Evolutionary conservation across 352 stramenopile species (phyloP).

Genomic region (Hyaloperonospora brassicae): DNA sequence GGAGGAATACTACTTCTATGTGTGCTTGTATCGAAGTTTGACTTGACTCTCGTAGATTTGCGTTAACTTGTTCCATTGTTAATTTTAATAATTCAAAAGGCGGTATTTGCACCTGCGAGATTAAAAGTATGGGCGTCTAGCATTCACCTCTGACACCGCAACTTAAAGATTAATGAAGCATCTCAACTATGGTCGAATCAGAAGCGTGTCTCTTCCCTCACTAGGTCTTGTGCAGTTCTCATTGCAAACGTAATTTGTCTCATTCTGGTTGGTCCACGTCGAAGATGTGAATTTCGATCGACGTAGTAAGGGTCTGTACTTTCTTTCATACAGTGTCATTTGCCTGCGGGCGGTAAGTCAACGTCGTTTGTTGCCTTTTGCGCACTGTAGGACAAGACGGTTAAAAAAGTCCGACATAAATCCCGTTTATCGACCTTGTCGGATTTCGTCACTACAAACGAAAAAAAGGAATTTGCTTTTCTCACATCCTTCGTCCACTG

Average conservation of each 20-base stretch:
- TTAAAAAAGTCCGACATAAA: not conserved
- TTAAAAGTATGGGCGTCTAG: not conserved
- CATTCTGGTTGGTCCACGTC: constrained; percentile 9
- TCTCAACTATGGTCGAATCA: constrained; percentile 2
- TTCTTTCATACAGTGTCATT: constrained; percentile 9
- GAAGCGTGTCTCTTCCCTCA: constrained; percentile 1
- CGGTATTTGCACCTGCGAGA: not conserved
- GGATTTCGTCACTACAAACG: not conserved
- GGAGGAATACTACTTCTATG: not conserved
- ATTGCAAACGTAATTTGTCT: constrained; percentile 6
- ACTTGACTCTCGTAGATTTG: not conserved
- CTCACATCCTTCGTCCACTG: not conserved
- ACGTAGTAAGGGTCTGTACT: constrained; percentile 5
- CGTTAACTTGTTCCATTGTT: not conserved
- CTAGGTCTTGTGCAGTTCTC: constrained; percentile 5
- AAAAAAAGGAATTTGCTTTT: not conserved
- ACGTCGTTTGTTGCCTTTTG: constrained; percentile 1
- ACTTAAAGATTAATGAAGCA: not conserved
- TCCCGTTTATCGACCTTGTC: not conserved
- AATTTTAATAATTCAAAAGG: not conserved
- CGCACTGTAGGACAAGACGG: not conserved
- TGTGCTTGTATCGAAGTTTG: not conserved
- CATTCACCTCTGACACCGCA: not conserved
- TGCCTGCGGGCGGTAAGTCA: constrained; percentile 7
- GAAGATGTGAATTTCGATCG: constrained; percentile 6